Evolutionary conservation across 306 rosid genomes (phyloP).

Genomic region (Lathyrus oleraceus): DNA sequence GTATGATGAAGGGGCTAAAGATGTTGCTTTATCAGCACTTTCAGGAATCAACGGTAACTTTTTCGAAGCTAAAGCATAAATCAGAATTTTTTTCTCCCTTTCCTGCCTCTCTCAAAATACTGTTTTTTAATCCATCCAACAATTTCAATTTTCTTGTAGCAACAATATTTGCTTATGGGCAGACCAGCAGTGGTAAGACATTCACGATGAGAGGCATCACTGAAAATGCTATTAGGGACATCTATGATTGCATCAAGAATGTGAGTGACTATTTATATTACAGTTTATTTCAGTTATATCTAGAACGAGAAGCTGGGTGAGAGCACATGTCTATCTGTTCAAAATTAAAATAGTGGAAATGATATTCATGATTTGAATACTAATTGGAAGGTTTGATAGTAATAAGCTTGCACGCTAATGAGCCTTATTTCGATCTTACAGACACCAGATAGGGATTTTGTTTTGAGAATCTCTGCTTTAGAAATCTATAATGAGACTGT

Average conservation of each 20-base stretch:
- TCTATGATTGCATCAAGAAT: conserved; percentile 43
- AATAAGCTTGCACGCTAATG: not conserved
- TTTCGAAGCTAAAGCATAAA: not conserved
- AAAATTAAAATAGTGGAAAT: not conserved
- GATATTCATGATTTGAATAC: conserved; percentile 9
- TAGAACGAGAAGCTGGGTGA: not conserved
- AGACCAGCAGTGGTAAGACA: conserved; percentile 56
- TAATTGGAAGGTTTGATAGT: not conserved
- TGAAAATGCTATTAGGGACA: conserved; percentile 48
- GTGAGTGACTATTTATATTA: conserved; percentile 32
- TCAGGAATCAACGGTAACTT: conserved; percentile 48
- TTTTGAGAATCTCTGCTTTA: conserved; percentile 46
- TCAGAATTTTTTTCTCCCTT: not conserved
- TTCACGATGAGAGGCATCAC: conserved; percentile 54
- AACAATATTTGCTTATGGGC: conserved; percentile 52
- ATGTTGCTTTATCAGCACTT: conserved; percentile 48
- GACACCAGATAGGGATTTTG: conserved; percentile 49
- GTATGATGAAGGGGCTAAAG: conserved; percentile 51
- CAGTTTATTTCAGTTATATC: conserved; percentile 4
- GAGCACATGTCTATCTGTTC: not conserved
- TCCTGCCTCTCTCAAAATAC: too few relatives aligned
- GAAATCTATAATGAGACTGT: conserved; percentile 56
- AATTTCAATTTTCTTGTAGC: conserved; percentile 36
- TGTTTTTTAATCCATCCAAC: conserved; percentile 1
- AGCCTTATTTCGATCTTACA: conserved; percentile 16